phyloP scores from a whole-genome alignment of 2,329 filamentous ascomycete genomes.

The Apiospora pterosperma region DNA sequence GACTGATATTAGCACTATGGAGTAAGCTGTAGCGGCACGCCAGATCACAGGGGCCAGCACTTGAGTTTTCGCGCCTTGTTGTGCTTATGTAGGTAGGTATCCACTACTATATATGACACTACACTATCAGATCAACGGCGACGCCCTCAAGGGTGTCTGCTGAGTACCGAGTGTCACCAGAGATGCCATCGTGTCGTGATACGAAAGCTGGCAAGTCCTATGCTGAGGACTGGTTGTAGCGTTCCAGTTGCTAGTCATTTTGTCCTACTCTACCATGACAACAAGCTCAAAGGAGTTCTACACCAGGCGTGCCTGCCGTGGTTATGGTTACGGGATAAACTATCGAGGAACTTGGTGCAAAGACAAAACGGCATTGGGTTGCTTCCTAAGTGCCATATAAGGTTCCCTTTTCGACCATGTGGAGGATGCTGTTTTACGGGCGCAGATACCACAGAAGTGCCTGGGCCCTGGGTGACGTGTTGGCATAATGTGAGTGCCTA shows the following conservation, averaged over 20 bases:
- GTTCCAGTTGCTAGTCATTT: background rate
- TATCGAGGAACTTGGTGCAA: background rate
- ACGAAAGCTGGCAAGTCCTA: background rate
- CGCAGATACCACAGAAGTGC: background rate
- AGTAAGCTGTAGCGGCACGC: background rate
- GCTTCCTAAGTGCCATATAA: background rate
- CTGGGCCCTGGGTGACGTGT: background rate
- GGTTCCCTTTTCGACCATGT: background rate
- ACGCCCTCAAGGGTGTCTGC: background rate
- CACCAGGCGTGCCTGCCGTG: no score
- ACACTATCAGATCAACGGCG: no score
- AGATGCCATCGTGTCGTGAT: background rate
- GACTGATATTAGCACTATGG: conserved; percentile 66
- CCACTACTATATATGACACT: no score
- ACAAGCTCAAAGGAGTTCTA: no score
- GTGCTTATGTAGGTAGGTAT: no score
- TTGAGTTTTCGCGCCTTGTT: background rate
- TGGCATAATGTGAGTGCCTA: background rate
- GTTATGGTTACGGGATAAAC: background rate
- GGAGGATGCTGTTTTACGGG: background rate
- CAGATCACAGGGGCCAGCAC: background rate
- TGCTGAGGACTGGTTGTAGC: background rate
- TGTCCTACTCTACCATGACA: background rate
- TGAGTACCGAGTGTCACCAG: no score
- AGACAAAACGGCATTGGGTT: background rate